These are phyloP conservation scores for Alternaria gaisen DNA, from an alignment of 2,329 filamentous ascomycete species.

Conservation along the genomic window DNA sequence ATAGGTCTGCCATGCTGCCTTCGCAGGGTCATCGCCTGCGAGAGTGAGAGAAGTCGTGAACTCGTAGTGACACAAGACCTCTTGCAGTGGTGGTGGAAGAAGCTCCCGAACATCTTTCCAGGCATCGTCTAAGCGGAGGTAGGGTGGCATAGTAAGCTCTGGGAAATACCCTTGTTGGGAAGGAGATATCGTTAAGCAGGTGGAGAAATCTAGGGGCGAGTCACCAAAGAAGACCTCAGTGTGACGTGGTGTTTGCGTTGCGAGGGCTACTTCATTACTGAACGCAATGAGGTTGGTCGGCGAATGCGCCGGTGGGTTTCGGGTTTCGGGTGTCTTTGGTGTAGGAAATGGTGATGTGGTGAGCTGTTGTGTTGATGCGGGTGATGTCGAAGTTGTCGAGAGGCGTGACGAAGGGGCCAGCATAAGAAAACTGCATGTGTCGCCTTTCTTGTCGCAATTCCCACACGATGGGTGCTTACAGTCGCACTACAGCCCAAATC, in stretches of 20 bases:
- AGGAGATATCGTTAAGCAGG: not conserved
- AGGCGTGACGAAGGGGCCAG: constrained; percentile 45
- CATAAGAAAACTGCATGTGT: constrained; percentile 46
- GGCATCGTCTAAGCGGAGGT: constrained; percentile 36
- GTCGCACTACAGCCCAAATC: constrained; percentile 41
- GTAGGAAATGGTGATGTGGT: constrained; percentile 7
- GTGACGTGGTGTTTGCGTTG: constrained; percentile 19
- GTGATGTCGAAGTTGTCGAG: constrained; percentile 22
- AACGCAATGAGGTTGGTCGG: constrained; percentile 11
- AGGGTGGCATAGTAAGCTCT: constrained; percentile 29
- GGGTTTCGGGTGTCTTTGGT: constrained; percentile 6
- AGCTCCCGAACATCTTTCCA: constrained; percentile 40
- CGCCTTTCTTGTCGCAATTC: constrained; percentile 45
- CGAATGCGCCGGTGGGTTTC: not conserved
- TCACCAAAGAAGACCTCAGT: constrained; percentile 19
- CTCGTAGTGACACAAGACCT: constrained; percentile 47
- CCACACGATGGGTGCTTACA: constrained; percentile 42
- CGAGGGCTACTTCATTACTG: constrained; percentile 16
- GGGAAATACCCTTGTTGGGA: constrained; percentile 5
- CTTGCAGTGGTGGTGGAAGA: constrained; percentile 35
- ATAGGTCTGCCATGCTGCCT: constrained; percentile 43
- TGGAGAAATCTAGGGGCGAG: not conserved
- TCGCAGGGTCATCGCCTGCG: constrained; percentile 40
- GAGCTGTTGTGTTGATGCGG: constrained; percentile 11
- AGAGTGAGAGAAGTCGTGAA: constrained; percentile 45